These are phyloP conservation scores for Colletotrichum godetiae DNA, from an alignment of 2,329 filamentous ascomycete genomes.

Conservation along the genomic window DNA sequence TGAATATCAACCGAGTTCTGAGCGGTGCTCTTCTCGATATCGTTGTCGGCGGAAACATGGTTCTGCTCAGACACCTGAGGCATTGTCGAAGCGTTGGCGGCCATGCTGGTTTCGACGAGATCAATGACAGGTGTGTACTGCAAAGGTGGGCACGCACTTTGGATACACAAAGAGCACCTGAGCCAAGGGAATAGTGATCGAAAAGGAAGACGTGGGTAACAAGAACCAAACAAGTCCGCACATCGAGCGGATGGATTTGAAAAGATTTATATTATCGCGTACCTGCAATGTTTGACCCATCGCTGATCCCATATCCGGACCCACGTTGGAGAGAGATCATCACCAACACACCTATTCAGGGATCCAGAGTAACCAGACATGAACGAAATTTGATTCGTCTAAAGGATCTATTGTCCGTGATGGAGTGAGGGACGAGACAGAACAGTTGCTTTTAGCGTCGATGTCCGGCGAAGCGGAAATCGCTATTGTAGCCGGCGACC, in stretches of 20 bases:
- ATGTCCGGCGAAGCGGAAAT: neutral
- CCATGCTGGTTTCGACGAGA: neutral
- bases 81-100: conserved; percentile 1
- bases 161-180: neutral
- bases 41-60: neutral
- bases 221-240: neutral
- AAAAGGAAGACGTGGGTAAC: neutral
- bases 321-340: conserved; percentile 20
- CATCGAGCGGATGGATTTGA: neutral
- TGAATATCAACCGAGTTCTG: conserved; percentile 36
- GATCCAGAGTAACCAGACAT: conserved; percentile 50
- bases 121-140: neutral
- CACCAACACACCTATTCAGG: conserved; percentile 47
- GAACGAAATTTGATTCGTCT: conserved; percentile 40
- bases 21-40: conserved; percentile 38
- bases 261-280: conserved; percentile 25
- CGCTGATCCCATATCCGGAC: conserved; percentile 8
- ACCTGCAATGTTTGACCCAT: conserved; percentile 5
- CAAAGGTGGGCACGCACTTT: neutral
- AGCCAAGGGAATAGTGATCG: neutral
- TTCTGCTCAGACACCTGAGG: conserved; percentile 8
- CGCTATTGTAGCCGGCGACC: neutral
- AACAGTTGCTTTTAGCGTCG: neutral
- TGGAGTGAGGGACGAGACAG: neutral
- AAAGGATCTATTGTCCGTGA: conserved; percentile 21